Evolutionary conservation across 2,329 filamentous ascomycete species (phyloP).

Genomic region (Alternaria gaisen): DNA sequence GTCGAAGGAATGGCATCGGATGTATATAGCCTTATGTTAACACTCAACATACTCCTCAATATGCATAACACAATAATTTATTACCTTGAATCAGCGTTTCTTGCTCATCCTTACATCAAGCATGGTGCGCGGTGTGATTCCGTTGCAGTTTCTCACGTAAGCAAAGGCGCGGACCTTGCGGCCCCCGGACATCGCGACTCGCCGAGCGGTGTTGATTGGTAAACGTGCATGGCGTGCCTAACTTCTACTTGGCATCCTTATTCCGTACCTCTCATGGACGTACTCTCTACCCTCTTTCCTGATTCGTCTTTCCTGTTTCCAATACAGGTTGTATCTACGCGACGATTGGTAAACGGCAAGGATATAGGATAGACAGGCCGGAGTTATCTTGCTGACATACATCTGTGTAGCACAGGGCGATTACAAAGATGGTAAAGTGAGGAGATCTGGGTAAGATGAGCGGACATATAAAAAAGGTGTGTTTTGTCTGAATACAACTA

Average conservation of each 20-base stretch:
- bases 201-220: background rate
- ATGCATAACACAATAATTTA: background rate
- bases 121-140: background rate
- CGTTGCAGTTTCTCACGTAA: background rate
- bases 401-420: background rate
- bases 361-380: background rate
- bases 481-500: no score
- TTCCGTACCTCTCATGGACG: background rate
- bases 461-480: no score
- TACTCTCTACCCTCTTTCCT: background rate
- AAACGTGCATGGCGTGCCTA: background rate
- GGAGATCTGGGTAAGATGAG: no score
- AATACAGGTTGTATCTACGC: background rate
- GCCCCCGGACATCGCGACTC: background rate
- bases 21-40: background rate
- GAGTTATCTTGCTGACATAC: background rate
- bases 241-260: background rate
- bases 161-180: background rate
- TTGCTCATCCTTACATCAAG: fast-evolving
- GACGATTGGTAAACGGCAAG: background rate
- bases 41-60: background rate
- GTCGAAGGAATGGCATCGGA: background rate
- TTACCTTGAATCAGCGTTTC: background rate
- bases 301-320: background rate
- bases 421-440: background rate